Base-by-base conservation (phyloP, 306 rosid genomes). In the Trichosanthes truncata region DNA sequence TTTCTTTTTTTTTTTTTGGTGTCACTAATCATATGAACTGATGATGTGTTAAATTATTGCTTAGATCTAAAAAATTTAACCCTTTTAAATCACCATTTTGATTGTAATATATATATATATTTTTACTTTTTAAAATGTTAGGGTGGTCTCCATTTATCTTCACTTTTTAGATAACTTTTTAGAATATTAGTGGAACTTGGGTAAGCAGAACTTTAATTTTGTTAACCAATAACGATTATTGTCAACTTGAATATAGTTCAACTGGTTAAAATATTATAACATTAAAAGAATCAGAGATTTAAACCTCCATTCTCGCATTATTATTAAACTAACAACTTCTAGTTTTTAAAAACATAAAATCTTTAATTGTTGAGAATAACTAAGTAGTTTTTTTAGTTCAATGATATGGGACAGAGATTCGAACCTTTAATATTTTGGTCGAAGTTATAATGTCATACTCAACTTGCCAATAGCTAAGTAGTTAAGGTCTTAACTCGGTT, bases 1-100 rank as follows among this genome's bases (percentile, higher is more conserved):
- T 51, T 88, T 21, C 90, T 20, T 20, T 2, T 81, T 89, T 14
- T 83, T 86, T 85, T 88, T 21, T 91, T 56, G 25, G 4, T 61
- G 18, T 63, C 3, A 15, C 25, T 33, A 38, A 38, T 38, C 2
- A 67, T 69, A 41, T 68, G 17, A 38, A 66, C 74, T 66, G 9
- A 20, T 66, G 74, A 66, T 18, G 7, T 66, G 31, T 41, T 40
- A 41, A 68, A 68, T 68, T 68, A 68, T 41, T 68, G 20, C 33
- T 68, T 68, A 21, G 53, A 40, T 68, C 52, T 68, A 68, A 68
- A 67, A 69, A 69, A 35, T 41, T 69, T 38, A 38, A 38, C 49
- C 2, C 74, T 67, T 67, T 67, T 20, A 38, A 67, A 67, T 67
- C 29, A 67, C 51, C 4, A 67, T 38, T 38, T 38, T 3, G 29